phyloP scores from a whole-genome alignment of 2,329 filamentous ascomycete species.

The Didymella pomorum region DNA sequence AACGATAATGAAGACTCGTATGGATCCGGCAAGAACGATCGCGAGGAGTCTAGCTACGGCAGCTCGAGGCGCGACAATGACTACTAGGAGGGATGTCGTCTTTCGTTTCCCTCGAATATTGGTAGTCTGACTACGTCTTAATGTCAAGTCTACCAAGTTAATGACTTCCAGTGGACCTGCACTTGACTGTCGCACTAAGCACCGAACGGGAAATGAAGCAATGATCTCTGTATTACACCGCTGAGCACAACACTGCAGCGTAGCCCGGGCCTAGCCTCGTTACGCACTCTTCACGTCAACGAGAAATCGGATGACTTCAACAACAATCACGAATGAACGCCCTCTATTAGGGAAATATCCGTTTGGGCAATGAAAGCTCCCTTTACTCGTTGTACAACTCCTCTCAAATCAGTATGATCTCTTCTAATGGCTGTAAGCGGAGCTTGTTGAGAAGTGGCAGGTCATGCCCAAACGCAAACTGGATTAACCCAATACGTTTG shows the following conservation, averaged over 20 bases:
- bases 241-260: too few species aligned
- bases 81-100: constrained; percentile 1
- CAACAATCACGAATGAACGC: too few species aligned
- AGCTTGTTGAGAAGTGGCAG: neutral
- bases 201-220: too few species aligned
- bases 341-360: too few species aligned
- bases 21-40: neutral
- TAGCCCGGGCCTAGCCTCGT: too few species aligned
- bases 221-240: too few species aligned
- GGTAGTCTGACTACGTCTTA: neutral
- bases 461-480: neutral
- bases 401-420: neutral
- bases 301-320: too few species aligned
- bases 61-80: constrained; percentile 17
- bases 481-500: neutral
- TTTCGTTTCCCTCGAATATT: neutral
- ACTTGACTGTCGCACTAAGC: too few species aligned
- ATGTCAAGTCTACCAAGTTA: too few species aligned
- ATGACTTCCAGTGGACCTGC: too few species aligned
- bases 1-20: constrained; percentile 1
- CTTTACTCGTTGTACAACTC: neutral
- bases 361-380: too few species aligned
- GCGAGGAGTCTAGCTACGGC: constrained; percentile 8
- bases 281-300: too few species aligned
- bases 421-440: neutral